Evolutionary conservation across 352 stramenopile genomes (phyloP).

Genomic region (Phytophthora melonis): DNA sequence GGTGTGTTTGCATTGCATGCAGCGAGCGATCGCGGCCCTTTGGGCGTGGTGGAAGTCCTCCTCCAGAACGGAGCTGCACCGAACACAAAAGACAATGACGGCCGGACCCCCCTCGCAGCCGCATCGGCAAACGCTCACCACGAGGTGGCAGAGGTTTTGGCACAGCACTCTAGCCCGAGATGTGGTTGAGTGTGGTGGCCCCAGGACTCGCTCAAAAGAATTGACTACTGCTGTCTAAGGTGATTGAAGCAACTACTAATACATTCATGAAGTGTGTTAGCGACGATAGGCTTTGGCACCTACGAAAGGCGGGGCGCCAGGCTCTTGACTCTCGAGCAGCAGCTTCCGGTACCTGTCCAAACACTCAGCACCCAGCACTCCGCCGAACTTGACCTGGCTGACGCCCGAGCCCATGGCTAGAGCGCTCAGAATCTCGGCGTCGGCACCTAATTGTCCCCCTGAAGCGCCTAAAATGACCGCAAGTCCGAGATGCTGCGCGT

Average conservation of each 20-base stretch:
- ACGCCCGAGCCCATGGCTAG: constrained; percentile 63
- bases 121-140: too few species aligned
- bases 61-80: too few species aligned
- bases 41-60: too few species aligned
- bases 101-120: too few species aligned
- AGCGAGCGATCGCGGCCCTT: too few species aligned
- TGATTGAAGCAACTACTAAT: neutral
- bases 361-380: constrained; percentile 49
- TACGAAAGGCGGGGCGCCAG: constrained; percentile 58
- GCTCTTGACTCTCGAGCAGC: constrained; percentile 50
- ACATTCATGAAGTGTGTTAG: constrained; percentile 9
- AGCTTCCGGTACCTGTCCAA: constrained; percentile 72
- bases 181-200: too few species aligned
- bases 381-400: constrained; percentile 80
- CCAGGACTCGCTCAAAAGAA: too few species aligned
- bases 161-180: too few species aligned
- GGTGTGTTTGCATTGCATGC: too few species aligned
- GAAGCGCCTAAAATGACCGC: constrained; percentile 61
- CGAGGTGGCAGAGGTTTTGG: too few species aligned
- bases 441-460: constrained; percentile 36
- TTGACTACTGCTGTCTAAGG: too few species aligned
- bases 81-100: too few species aligned
- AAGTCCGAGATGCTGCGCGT: constrained; percentile 62
- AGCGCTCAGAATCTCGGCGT: constrained; percentile 53
- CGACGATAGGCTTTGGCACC: constrained; percentile 36